phyloP scores from a whole-genome alignment of 352 stramenopile species.

The Globisporangium lucens region DNA sequence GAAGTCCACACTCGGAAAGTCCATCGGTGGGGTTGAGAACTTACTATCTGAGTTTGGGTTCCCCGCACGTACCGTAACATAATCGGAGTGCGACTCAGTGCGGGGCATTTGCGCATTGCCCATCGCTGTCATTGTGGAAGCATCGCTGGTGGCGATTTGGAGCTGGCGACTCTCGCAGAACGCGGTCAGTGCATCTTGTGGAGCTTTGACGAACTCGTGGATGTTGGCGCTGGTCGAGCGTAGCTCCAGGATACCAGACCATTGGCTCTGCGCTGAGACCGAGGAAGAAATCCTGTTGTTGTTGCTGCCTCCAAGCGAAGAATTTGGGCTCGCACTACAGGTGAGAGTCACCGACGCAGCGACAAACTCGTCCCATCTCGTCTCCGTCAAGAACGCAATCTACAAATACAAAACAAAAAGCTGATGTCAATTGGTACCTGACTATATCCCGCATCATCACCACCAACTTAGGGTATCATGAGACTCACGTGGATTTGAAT shows the following conservation, averaged over 20 bases:
- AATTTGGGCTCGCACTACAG: not conserved
- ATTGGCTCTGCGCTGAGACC: constrained; percentile 1
- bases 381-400: constrained; percentile 63
- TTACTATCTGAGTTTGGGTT: not conserved
- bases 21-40: not conserved
- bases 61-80: not conserved
- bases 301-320: not conserved
- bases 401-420: constrained; percentile 16
- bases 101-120: not conserved
- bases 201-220: constrained; percentile 42
- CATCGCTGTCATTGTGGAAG: not conserved
- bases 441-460: not conserved
- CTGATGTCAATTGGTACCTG: not conserved
- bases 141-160: not conserved
- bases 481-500: constrained; percentile 54
- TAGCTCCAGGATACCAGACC: constrained; percentile 48
- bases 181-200: constrained; percentile 30
- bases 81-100: not conserved
- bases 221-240: constrained; percentile 41
- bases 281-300: not conserved
- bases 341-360: constrained; percentile 43
- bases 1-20: constrained; percentile 6
- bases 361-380: constrained; percentile 55
- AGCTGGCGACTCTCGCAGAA: constrained; percentile 28
- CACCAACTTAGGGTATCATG: not conserved